Conservation (phyloP, 306 rosid genomes). For the Trifolium dubium region DNA sequence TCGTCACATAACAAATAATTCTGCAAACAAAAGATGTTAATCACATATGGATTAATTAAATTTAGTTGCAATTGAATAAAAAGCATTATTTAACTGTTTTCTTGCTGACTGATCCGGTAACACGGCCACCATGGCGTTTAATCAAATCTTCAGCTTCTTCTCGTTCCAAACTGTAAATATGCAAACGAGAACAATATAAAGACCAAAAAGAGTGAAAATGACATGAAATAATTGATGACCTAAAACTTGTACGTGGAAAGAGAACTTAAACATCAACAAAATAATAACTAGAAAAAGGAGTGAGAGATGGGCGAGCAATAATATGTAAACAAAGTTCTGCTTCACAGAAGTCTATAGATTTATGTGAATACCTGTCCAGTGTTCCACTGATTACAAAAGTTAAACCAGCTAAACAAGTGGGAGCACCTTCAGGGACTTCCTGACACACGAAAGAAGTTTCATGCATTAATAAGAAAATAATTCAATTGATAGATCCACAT, state of each 20-base stretch:
- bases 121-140: constrained; percentile 92
- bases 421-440: constrained; percentile 97
- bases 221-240: background rate
- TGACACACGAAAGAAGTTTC: constrained; percentile 52
- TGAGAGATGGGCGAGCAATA: constrained; percentile 28
- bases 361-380: constrained; percentile 77
- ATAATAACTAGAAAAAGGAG: background rate
- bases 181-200: constrained; percentile 32
- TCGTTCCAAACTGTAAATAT: constrained; percentile 78
- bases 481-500: constrained; percentile 30
- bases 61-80: constrained; percentile 27
- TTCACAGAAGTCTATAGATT: constrained; percentile 21
- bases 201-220: constrained; percentile 31
- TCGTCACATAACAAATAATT: constrained; percentile 91
- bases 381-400: constrained; percentile 98
- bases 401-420: constrained; percentile 80
- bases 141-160: constrained; percentile 99
- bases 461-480: constrained; percentile 24
- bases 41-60: constrained; percentile 32
- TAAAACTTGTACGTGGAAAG: constrained; percentile 13
- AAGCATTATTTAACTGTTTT: constrained; percentile 66
- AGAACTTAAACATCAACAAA: constrained; percentile 19
- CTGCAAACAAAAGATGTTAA: constrained; percentile 61
- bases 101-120: constrained; percentile 97
- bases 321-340: background rate